Evolutionary conservation across 208 protist genomes (phyloP), one percentile per base, ranked within the genome.

Genomic region (Phytomonas francai): DNA sequence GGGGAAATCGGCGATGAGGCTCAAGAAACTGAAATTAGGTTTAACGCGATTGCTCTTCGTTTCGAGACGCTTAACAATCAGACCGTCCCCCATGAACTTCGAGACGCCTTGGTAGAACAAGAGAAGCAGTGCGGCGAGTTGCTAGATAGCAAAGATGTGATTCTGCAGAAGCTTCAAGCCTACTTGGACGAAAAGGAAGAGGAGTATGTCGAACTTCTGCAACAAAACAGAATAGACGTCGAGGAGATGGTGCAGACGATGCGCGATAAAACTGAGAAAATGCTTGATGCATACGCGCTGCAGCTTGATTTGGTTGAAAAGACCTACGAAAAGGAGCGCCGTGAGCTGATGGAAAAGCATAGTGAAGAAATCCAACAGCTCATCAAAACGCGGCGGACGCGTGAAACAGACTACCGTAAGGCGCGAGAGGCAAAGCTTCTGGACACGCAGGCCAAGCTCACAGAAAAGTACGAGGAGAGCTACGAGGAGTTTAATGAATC

Each of bases 201-300:
- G 54, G 92, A 97, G 61, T 98, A 97, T 74, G 92, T 98, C 54
- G 73, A 79, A 34, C 72, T 87, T 28, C 80, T 98, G 7, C 77
- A 80, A 29, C 70, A 78, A 28, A 93, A 97, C 69, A 76, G 81
- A 14, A 81, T 83, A 28, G 87, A 95, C 65, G 81, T 97, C 25
- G 89, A 93, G 66, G 61, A 68, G 5, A 78, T 98, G 1, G 65
- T 98, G 45, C 72, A 64, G 11, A 81, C 81, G 16, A 98, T 98
- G 94, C 81, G 84, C 45, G 63, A 64, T 28, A 89, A 92, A 78
- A 95, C 94, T 30, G 77, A 90, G 39, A 71, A 84, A 42, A 88
- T 94, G 60, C 74, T 93, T 25, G 77, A 89, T 31, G 42, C 70
- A 25, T 97, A 96, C 76, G 81, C 87, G 19, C 51, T 65, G 6